Evolutionary conservation across 805 yeast species (phyloP).

Genomic region (Ogataea populi-albae): DNA sequence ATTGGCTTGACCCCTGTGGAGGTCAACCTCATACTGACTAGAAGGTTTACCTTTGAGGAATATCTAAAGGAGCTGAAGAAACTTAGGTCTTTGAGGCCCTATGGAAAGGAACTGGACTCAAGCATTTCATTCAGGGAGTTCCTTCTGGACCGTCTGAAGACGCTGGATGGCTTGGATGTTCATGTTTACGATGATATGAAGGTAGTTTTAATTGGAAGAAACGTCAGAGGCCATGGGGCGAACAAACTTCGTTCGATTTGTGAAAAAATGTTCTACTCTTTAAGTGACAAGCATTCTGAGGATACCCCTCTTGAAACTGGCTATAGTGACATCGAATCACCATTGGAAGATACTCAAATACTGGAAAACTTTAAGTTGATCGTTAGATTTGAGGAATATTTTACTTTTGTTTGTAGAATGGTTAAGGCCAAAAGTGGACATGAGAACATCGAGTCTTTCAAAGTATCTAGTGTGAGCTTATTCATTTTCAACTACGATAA

Average conservation of each 20-base stretch:
- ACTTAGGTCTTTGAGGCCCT: slow-evolving; percentile 6
- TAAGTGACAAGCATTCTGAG: slow-evolving; percentile 1
- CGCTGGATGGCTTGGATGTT: neutral
- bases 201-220: slow-evolving; percentile 6
- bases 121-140: slow-evolving; percentile 4
- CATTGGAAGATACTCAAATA: neutral
- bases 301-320: slow-evolving; percentile 2
- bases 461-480: neutral
- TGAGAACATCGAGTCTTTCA: slow-evolving; percentile 2
- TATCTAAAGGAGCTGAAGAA: slow-evolving; percentile 8
- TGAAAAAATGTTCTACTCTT: slow-evolving; percentile 5
- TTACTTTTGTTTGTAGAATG: slow-evolving; percentile 7
- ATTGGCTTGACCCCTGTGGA: slow-evolving; percentile 14
- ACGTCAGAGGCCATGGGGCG: slow-evolving; percentile 1
- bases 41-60: slow-evolving; percentile 8
- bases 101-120: slow-evolving; percentile 3
- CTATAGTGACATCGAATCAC: neutral
- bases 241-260: slow-evolving; percentile 4
- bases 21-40: slow-evolving; percentile 9
- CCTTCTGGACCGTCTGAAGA: slow-evolving; percentile 2
- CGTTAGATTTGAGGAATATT: slow-evolving; percentile 10
- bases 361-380: slow-evolving; percentile 7
- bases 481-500: slow-evolving; percentile 9
- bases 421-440: slow-evolving; percentile 5
- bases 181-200: slow-evolving; percentile 4